Evolutionary conservation across 306 rosid genomes (phyloP).

Genomic region (Delonix regia): DNA sequence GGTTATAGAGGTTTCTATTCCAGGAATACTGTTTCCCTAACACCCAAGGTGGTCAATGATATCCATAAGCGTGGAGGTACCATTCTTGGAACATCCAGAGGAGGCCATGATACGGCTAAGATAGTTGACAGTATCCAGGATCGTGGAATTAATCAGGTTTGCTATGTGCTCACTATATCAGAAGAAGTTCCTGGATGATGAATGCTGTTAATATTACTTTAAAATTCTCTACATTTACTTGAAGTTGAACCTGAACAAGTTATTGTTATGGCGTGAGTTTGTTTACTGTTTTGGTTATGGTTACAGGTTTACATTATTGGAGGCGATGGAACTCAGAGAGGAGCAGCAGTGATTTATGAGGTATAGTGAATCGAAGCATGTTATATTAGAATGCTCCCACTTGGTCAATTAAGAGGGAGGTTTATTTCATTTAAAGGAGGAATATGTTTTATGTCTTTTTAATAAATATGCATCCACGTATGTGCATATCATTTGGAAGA

Average conservation of each 20-base stretch:
- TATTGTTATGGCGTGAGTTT: constrained; percentile 33
- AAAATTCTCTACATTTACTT: constrained; percentile 16
- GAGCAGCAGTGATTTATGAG: constrained; percentile 92
- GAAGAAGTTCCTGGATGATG: constrained; percentile 22
- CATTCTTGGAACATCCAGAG: constrained; percentile 86
- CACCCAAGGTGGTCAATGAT: constrained; percentile 88
- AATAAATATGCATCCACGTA: not conserved
- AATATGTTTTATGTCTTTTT: constrained; percentile 27
- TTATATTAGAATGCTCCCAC: constrained; percentile 26
- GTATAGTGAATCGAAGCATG: constrained; percentile 48
- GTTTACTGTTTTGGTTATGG: constrained; percentile 26
- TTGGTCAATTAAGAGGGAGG: constrained; percentile 18
- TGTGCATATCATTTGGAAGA: constrained; percentile 8
- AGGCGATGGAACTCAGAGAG: constrained; percentile 97
- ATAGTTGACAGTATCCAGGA: constrained; percentile 97
- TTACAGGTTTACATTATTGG: constrained; percentile 92
- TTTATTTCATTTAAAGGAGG: constrained; percentile 28
- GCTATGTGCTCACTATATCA: constrained; percentile 22
- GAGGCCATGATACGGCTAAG: constrained; percentile 87
- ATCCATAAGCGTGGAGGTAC: constrained; percentile 99
- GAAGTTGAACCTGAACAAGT: constrained; percentile 26
- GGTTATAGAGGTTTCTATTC: constrained; percentile 95
- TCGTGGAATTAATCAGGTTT: constrained; percentile 94
- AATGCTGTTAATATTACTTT: constrained; percentile 21
- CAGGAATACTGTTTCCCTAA: constrained; percentile 66